Conservation (phyloP, 192 early-diverging fungal species). For the Chytriomyces hyalinus region DNA sequence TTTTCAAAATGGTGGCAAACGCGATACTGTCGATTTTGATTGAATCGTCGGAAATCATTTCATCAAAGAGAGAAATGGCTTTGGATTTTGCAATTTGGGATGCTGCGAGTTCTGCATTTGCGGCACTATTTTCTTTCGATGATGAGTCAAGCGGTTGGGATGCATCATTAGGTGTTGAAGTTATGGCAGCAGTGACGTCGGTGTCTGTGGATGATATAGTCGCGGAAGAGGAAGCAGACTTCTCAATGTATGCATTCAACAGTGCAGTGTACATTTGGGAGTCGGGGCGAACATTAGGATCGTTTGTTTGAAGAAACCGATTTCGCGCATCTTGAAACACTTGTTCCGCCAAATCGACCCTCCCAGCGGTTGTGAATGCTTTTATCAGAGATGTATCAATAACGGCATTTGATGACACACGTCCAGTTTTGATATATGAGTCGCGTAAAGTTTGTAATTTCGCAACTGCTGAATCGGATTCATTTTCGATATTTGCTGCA, state of each 20-base stretch:
- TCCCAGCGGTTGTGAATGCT: conserved; percentile 10
- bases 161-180: too few relatives aligned
- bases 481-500: not conserved
- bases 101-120: too few relatives aligned
- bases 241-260: conserved; percentile 2
- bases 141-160: too few relatives aligned
- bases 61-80: conserved; percentile 17
- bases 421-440: not conserved
- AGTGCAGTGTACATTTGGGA: conserved; percentile 34
- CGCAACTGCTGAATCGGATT: not conserved
- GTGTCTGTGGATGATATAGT: not conserved
- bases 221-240: not conserved
- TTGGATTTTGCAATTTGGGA: too few relatives aligned
- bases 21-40: conserved; percentile 35
- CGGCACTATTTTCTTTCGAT: too few relatives aligned
- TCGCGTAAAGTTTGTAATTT: not conserved
- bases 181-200: too few relatives aligned
- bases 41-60: conserved; percentile 26
- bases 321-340: conserved; percentile 25
- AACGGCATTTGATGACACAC: conserved; percentile 15
- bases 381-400: conserved; percentile 38
- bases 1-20: conserved; percentile 36
- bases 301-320: not conserved
- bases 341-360: conserved; percentile 33
- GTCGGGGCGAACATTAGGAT: conserved; percentile 27